Conservation (phyloP, 306 rosid species). For the Boehmeria nivea region DNA sequence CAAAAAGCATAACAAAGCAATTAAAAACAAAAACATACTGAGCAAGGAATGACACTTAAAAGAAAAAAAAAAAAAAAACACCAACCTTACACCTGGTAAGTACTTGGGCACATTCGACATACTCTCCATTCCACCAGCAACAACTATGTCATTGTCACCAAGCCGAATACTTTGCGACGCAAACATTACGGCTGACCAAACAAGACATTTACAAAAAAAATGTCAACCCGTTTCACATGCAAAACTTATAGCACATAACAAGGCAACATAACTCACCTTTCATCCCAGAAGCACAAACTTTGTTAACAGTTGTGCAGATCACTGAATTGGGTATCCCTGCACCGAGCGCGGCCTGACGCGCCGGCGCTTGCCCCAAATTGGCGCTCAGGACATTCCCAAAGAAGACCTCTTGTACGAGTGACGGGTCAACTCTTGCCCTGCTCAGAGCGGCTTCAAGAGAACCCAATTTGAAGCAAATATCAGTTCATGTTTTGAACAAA, state of each 20-base stretch:
- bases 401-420: slow-evolving; percentile 88
- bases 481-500: neutral
- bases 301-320: slow-evolving; percentile 84
- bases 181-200: slow-evolving; percentile 65
- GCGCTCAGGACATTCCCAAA: slow-evolving; percentile 93
- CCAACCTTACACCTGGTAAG: slow-evolving; percentile 62
- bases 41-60: slow-evolving; percentile 5
- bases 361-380: slow-evolving; percentile 94
- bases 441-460: slow-evolving; percentile 56
- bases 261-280: slow-evolving; percentile 45
- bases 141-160: slow-evolving; percentile 66
- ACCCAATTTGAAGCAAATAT: slow-evolving; percentile 7
- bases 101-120: slow-evolving; percentile 94
- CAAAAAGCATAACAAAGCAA: no score
- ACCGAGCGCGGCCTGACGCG: slow-evolving; percentile 89
- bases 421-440: slow-evolving; percentile 76
- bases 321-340: slow-evolving; percentile 81
- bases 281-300: slow-evolving; percentile 88
- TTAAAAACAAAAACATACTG: neutral
- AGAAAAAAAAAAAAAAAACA: slow-evolving; percentile 18
- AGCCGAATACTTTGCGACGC: slow-evolving; percentile 81
- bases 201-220: slow-evolving; percentile 5
- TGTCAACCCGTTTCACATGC: slow-evolving; percentile 2
- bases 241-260: neutral
- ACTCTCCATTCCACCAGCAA: slow-evolving; percentile 96